Conservation (phyloP, 2,329 filamentous ascomycete genomes). For the Colletotrichum lini region DNA sequence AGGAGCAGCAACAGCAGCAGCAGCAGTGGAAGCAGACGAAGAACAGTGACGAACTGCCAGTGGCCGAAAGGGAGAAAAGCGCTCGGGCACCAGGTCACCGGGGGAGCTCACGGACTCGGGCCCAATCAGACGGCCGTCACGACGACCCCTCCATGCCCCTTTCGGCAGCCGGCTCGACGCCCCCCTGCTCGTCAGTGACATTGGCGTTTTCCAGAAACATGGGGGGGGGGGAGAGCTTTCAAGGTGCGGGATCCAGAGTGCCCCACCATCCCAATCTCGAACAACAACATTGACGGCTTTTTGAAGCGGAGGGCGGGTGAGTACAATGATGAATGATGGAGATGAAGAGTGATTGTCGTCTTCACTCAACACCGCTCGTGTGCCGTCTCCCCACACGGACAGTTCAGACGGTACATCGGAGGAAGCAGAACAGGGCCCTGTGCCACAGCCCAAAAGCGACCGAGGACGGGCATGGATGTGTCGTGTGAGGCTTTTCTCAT, state of each 20-base stretch:
- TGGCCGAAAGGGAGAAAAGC: too few species aligned
- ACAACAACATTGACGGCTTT: background rate
- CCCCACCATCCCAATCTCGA: constrained; percentile 16
- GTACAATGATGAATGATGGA: too few species aligned
- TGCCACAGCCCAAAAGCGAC: background rate
- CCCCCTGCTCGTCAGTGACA: background rate
- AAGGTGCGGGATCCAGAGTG: background rate
- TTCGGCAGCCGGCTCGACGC: constrained; percentile 13
- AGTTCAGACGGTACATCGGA: background rate
- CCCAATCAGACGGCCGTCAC: constrained; percentile 10
- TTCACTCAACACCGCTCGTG: background rate
- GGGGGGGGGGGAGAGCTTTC: too few species aligned
- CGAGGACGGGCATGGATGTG: background rate
- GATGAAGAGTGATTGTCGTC: too few species aligned
- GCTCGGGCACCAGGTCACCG: constrained; percentile 8
- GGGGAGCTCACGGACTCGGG: background rate
- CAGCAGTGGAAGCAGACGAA: too few species aligned
- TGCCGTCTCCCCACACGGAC: background rate
- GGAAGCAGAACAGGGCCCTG: background rate
- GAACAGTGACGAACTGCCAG: too few species aligned
- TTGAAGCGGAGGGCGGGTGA: background rate
- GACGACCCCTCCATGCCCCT: constrained; percentile 6
- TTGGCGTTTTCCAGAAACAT: background rate
- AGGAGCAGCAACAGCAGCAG: background rate
- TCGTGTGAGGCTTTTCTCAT: background rate